phyloP scores from a whole-genome alignment of 192 early-diverging fungal species.

The Fimicolochytrium jonesii region DNA sequence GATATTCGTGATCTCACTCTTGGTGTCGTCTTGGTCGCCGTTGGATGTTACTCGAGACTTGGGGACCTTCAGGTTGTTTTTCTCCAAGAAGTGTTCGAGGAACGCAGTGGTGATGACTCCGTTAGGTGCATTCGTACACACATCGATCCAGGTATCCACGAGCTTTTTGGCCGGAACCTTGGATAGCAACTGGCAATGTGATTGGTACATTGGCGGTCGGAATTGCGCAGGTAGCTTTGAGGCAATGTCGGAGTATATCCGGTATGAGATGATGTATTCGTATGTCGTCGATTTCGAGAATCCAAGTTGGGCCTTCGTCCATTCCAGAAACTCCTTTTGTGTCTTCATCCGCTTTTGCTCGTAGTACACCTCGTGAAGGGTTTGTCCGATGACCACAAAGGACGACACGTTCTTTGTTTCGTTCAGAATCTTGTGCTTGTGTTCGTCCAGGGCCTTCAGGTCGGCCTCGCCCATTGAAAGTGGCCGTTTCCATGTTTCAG shows the following conservation, averaged over 20 bases:
- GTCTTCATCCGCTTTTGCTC: slow-evolving; percentile 51
- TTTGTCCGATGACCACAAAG: slow-evolving; percentile 54
- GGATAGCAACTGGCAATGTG: slow-evolving; percentile 52
- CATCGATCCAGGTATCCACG: slow-evolving; percentile 47
- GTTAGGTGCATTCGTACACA: slow-evolving; percentile 36
- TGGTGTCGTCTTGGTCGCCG: no score
- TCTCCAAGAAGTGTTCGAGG: slow-evolving; percentile 36
- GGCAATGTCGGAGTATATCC: slow-evolving; percentile 50
- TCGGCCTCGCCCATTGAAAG: neutral
- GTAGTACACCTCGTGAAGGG: slow-evolving; percentile 52
- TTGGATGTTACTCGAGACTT: slow-evolving; percentile 18
- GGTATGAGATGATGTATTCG: slow-evolving; percentile 54
- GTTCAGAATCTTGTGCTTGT: slow-evolving; percentile 33
- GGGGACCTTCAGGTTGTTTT: slow-evolving; percentile 23
- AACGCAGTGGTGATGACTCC: slow-evolving; percentile 51
- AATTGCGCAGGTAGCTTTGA: slow-evolving; percentile 33
- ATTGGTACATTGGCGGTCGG: slow-evolving; percentile 50
- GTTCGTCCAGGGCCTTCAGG: slow-evolving; percentile 20
- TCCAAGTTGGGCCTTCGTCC: slow-evolving; percentile 50
- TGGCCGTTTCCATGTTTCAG: slow-evolving; percentile 1
- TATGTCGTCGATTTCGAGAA: slow-evolving; percentile 56
- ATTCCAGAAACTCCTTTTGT: slow-evolving; percentile 52
- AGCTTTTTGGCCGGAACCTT: slow-evolving; percentile 50
- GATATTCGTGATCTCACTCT: no score
- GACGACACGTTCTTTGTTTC: slow-evolving; percentile 48